Conservation (phyloP, 176 grass and related monocot genomes). For the Bothriochloa decipiens region DNA sequence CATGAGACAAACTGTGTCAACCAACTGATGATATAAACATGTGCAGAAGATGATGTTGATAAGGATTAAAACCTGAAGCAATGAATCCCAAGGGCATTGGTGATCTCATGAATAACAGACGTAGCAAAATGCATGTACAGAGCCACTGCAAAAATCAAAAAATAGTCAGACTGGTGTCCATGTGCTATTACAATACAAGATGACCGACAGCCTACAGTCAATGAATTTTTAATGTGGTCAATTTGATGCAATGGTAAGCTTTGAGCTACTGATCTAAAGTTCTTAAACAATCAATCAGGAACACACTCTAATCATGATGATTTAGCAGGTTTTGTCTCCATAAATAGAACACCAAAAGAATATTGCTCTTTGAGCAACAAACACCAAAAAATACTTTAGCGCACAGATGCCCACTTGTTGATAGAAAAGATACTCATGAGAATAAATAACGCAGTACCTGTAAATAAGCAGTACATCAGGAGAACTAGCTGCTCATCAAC, state of each 20-base stretch:
- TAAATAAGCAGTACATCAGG: constrained; percentile 82
- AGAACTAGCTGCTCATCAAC: constrained; percentile 93
- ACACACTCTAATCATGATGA: constrained; percentile 20
- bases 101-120: constrained; percentile 98
- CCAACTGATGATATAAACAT: not conserved
- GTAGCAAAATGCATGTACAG: constrained; percentile 97
- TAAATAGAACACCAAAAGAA: not conserved
- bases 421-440: constrained; percentile 6
- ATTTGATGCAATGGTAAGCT: not conserved
- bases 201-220: not conserved
- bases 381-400: not conserved
- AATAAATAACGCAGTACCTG: constrained; percentile 61
- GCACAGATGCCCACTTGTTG: not conserved
- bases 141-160: constrained; percentile 60
- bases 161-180: constrained; percentile 5
- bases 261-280: constrained; percentile 12
- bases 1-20: constrained; percentile 36
- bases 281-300: constrained; percentile 13
- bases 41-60: not conserved
- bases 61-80: constrained; percentile 80
- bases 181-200: not conserved
- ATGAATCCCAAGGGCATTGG: constrained; percentile 86
- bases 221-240: not conserved
- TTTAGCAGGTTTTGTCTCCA: not conserved
- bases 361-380: not conserved